Evolutionary conservation across 495 filamentous ascomycete genomes (phyloP).

Genomic region (Podospora comata): DNA sequence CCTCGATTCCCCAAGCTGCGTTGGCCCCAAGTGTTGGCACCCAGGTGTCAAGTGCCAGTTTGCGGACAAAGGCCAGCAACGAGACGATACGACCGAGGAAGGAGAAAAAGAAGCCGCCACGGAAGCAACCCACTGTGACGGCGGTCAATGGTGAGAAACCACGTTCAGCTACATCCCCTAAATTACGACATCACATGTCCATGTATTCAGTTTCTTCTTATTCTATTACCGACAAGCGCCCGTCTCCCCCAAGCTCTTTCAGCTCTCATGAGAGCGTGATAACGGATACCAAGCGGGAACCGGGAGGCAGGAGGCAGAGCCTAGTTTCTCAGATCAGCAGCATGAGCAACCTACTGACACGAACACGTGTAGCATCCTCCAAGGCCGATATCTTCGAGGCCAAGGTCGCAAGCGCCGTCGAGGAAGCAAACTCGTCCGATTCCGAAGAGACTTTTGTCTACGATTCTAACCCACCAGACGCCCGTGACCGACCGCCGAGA

Average conservation of each 20-base stretch:
- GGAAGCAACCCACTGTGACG: slow-evolving; percentile 69
- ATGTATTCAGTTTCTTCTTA: slow-evolving; percentile 37
- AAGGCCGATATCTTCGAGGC: slow-evolving; percentile 98
- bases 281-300: slow-evolving; percentile 8
- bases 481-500: slow-evolving; percentile 67
- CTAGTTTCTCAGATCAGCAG: slow-evolving; percentile 42
- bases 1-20: slow-evolving; percentile 85
- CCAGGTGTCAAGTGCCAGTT: slow-evolving; percentile 63
- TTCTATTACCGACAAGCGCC: slow-evolving; percentile 26
- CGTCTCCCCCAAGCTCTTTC: slow-evolving; percentile 37
- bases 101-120: slow-evolving; percentile 73
- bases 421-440: slow-evolving; percentile 83
- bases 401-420: slow-evolving; percentile 91
- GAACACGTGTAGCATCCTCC: slow-evolving; percentile 66
- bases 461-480: slow-evolving; percentile 94
- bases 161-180: slow-evolving; percentile 23
- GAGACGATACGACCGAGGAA: slow-evolving; percentile 95
- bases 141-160: slow-evolving; percentile 67
- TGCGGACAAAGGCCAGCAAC: slow-evolving; percentile 81
- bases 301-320: slow-evolving; percentile 18
- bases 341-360: slow-evolving; percentile 53
- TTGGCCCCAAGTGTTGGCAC: slow-evolving; percentile 65
- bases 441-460: slow-evolving; percentile 99
- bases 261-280: slow-evolving; percentile 27
- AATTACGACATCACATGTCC: slow-evolving; percentile 38